Evolutionary conservation across 2,329 filamentous ascomycete species (phyloP).

Genomic region (Colletotrichum sansevieriae): DNA sequence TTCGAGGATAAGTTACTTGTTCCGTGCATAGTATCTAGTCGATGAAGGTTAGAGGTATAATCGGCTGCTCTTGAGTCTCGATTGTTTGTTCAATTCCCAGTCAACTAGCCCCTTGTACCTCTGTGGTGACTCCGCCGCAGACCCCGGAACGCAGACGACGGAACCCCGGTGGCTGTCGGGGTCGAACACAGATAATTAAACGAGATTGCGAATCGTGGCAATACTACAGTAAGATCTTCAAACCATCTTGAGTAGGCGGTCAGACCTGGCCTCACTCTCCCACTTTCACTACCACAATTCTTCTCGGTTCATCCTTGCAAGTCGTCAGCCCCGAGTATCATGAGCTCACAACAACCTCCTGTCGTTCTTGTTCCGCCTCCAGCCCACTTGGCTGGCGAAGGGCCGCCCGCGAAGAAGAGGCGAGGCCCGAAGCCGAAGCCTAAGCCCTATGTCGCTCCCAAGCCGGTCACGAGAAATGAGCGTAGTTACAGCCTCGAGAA

Average conservation of each 20-base stretch:
- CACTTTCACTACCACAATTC: not conserved
- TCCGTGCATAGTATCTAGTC: too few relatives aligned
- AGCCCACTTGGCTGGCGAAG: not conserved
- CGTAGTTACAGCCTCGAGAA: conserved; percentile 7
- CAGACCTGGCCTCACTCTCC: not conserved
- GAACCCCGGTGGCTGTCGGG: too few relatives aligned
- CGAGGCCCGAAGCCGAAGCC: conserved; percentile 13
- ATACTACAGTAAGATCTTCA: not conserved
- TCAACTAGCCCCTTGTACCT: too few relatives aligned
- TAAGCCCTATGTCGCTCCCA: conserved; percentile 11
- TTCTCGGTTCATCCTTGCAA: not conserved
- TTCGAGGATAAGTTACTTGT: too few relatives aligned
- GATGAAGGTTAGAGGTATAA: too few relatives aligned
- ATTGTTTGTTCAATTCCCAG: too few relatives aligned
- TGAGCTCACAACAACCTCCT: conserved; percentile 4
- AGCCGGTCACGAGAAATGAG: conserved; percentile 7
- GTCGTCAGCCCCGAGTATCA: not conserved
- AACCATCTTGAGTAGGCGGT: not conserved
- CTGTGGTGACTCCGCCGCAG: too few relatives aligned
- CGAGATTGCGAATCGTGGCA: conserved; percentile 9
- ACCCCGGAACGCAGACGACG: not conserved
- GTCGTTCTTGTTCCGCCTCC: not conserved
- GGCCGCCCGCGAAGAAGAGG: not conserved
- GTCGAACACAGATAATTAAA: not conserved
- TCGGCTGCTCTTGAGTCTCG: too few relatives aligned